Conservation (phyloP, 1,139 yeast genomes). For the Geotrichum reessii region DNA sequence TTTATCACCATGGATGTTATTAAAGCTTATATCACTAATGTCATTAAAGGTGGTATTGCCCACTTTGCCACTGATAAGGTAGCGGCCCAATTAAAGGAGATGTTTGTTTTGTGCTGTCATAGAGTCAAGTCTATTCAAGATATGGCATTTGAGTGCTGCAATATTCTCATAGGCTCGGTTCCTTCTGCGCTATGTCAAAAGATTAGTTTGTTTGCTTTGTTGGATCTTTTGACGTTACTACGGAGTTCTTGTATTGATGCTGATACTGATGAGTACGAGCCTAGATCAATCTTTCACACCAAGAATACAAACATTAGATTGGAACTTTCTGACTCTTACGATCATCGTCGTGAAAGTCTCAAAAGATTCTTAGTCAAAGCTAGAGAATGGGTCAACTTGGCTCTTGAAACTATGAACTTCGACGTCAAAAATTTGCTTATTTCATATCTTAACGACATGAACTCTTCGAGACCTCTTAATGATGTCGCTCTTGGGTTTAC, state of each 20-base stretch:
- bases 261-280: slow-evolving; percentile 81
- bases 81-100: slow-evolving; percentile 64
- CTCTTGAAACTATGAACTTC: slow-evolving; percentile 53
- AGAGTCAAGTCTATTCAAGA: slow-evolving; percentile 70
- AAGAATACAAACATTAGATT: slow-evolving; percentile 50
- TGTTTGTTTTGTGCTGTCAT: slow-evolving; percentile 71
- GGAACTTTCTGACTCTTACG: slow-evolving; percentile 69
- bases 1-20: slow-evolving; percentile 58
- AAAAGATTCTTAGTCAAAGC: slow-evolving; percentile 55
- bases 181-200: slow-evolving; percentile 81
- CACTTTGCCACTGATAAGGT: slow-evolving; percentile 48
- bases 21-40: slow-evolving; percentile 48
- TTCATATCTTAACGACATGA: slow-evolving; percentile 55
- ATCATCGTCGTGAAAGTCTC: slow-evolving; percentile 69
- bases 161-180: slow-evolving; percentile 56
- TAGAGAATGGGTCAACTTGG: slow-evolving; percentile 56
- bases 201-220: slow-evolving; percentile 63
- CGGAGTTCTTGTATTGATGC: slow-evolving; percentile 81
- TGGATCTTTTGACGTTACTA: slow-evolving; percentile 72
- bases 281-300: slow-evolving; percentile 65
- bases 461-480: slow-evolving; percentile 32
- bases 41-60: slow-evolving; percentile 45
- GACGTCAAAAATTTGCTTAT: slow-evolving; percentile 77
- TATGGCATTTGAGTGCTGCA: slow-evolving; percentile 76
- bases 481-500: slow-evolving; percentile 71